These are phyloP conservation scores for Xylaria sp. DNA, from an alignment of 2,329 filamentous ascomycete genomes.

Conservation along the genomic window DNA sequence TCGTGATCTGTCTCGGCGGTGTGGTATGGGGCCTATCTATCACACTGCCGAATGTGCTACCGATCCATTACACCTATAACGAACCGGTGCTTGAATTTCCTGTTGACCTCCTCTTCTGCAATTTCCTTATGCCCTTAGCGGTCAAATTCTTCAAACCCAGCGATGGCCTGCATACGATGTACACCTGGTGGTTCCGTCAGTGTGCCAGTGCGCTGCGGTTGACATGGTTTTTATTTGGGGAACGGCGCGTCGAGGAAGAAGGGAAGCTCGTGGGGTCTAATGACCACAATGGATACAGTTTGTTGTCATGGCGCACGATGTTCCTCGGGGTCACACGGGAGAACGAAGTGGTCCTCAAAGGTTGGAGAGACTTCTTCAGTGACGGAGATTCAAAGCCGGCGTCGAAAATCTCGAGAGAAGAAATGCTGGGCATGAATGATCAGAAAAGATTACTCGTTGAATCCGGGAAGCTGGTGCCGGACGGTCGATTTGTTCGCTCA, in stretches of 20 bases:
- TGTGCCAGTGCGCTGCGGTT: constrained; percentile 83
- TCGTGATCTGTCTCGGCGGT: constrained; percentile 91
- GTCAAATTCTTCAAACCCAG: constrained; percentile 87
- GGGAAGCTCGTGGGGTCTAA: constrained; percentile 62
- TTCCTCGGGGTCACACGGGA: constrained; percentile 59
- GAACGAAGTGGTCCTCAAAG: constrained; percentile 60
- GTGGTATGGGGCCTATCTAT: constrained; percentile 91
- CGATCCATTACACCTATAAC: constrained; percentile 92
- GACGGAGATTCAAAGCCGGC: constrained; percentile 58
- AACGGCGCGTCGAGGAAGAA: constrained; percentile 83
- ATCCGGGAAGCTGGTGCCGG: constrained; percentile 66
- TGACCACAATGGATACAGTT: constrained; percentile 46
- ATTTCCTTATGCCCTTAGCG: constrained; percentile 90
- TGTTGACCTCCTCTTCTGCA: constrained; percentile 93
- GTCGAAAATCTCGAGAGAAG: constrained; percentile 48
- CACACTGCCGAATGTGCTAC: constrained; percentile 76
- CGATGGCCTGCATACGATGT: constrained; percentile 84
- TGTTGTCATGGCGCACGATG: constrained; percentile 54
- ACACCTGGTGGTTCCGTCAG: constrained; percentile 94
- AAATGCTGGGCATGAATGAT: constrained; percentile 51
- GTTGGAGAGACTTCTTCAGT: constrained; percentile 67
- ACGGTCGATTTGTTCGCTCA: constrained; percentile 88
- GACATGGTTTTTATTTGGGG: constrained; percentile 92
- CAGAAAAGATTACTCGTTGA: constrained; percentile 60
- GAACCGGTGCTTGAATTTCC: constrained; percentile 95